A percentile compares a stretch with the other conserved stretches of the same genome.
These are phyloP conservation scores for Fomitopsis betulina DNA, from an alignment of 1,284 basidiomycete species.

Conservation along the genomic window DNA sequence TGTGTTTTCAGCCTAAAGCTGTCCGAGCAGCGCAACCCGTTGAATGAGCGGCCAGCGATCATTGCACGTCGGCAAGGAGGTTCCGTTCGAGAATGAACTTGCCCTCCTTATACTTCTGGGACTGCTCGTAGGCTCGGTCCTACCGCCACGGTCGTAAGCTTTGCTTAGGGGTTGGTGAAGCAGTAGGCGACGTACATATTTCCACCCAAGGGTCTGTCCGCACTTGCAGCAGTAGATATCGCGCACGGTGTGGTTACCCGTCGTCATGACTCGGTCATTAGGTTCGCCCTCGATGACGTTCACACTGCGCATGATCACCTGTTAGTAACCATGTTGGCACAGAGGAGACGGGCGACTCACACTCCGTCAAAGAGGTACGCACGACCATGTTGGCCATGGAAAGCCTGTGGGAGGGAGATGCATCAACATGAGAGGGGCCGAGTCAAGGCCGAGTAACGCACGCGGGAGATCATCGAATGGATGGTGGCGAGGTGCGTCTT, in stretches of 20 bases:
- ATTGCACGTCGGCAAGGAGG: constrained; percentile 79
- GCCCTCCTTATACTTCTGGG: constrained; percentile 98
- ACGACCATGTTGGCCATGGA: constrained; percentile 92
- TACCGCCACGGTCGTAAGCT: constrained; percentile 27
- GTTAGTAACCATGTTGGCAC: constrained; percentile 3
- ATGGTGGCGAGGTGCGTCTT: constrained; percentile 92
- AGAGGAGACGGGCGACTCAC: constrained; percentile 45
- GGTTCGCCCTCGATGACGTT: constrained; percentile 87
- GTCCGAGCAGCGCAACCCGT: constrained; percentile 4
- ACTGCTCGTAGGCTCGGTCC: constrained; percentile 87
- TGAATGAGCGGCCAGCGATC: constrained; percentile 20
- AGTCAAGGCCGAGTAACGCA: constrained; percentile 35
- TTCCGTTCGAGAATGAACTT: constrained; percentile 96
- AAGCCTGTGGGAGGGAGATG: constrained; percentile 50
- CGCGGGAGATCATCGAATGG: constrained; percentile 89
- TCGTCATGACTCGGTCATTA: constrained; percentile 93
- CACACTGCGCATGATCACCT: constrained; percentile 50
- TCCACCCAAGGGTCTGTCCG: constrained; percentile 86
- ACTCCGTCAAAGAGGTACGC: constrained; percentile 93
- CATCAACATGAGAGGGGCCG: not conserved
- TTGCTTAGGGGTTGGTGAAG: constrained; percentile 8
- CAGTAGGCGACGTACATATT: constrained; percentile 73
- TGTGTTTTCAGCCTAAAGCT: not conserved
- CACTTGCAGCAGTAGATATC: constrained; percentile 95
- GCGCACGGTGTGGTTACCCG: constrained; percentile 92